Percentiles rank a stretch among this genome's conserved stretches.
Evolutionary conservation across 2,329 filamentous ascomycete genomes (phyloP).

Genomic region (Colletotrichum simmondsii): DNA sequence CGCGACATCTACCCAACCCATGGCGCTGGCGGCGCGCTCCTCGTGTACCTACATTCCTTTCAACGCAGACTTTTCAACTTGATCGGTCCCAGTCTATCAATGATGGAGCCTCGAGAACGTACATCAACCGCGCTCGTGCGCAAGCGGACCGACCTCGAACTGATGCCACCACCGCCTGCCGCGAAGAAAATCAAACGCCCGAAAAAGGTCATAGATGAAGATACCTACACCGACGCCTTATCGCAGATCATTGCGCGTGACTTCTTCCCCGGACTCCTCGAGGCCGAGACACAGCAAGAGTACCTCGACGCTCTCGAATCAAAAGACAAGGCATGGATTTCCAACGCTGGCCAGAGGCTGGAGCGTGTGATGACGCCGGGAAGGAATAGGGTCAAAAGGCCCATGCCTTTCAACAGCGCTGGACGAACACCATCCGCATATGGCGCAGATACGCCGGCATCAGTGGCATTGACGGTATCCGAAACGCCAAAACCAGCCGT

Average conservation of each 20-base stretch:
- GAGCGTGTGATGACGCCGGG: slow-evolving; percentile 86
- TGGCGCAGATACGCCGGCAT: slow-evolving; percentile 79
- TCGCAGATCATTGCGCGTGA: slow-evolving; percentile 96
- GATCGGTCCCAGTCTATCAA: not conserved
- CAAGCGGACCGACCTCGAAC: slow-evolving; percentile 74
- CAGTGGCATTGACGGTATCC: slow-evolving; percentile 55
- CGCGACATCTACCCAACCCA: not conserved
- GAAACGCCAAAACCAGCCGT: slow-evolving; percentile 59
- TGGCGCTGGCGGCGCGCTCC: not conserved
- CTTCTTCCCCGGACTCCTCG: slow-evolving; percentile 92
- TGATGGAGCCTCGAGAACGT: slow-evolving; percentile 49
- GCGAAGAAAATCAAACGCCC: slow-evolving; percentile 93
- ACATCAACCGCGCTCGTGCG: slow-evolving; percentile 70
- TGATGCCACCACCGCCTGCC: slow-evolving; percentile 90
- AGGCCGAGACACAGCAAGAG: slow-evolving; percentile 88
- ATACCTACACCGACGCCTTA: slow-evolving; percentile 88
- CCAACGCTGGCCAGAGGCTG: slow-evolving; percentile 78
- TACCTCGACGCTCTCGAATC: slow-evolving; percentile 93
- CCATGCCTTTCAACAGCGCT: slow-evolving; percentile 43
- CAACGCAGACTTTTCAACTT: not conserved
- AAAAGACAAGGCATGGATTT: slow-evolving; percentile 86
- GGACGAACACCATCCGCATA: slow-evolving; percentile 73
- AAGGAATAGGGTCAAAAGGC: slow-evolving; percentile 48
- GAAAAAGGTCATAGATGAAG: slow-evolving; percentile 88
- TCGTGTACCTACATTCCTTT: not conserved